Evolutionary conservation across 352 stramenopile species (phyloP).

Genomic region (Phytophthora foliorum): DNA sequence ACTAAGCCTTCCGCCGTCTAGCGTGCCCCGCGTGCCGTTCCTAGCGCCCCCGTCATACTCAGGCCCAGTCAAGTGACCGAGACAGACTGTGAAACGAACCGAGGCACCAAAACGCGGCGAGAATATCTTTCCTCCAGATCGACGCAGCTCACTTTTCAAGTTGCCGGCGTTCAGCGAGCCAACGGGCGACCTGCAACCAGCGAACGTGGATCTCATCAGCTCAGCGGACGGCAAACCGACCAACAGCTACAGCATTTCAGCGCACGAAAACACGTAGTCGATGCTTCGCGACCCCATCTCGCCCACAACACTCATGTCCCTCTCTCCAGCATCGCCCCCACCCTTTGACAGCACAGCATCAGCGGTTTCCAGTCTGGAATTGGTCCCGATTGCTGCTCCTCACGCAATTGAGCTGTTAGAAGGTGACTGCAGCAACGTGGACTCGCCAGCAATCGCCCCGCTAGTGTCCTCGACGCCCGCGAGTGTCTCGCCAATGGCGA

Average conservation of each 20-base stretch:
- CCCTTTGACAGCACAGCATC: conserved; percentile 16
- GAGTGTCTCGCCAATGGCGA: conserved; percentile 29
- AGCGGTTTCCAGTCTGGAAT: conserved; percentile 11
- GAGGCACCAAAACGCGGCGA: conserved; percentile 12
- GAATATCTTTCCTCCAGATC: conserved; percentile 51
- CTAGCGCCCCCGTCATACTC: conserved; percentile 3
- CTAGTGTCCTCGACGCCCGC: conserved; percentile 35
- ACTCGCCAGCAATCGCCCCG: conserved; percentile 40
- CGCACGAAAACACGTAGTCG: conserved; percentile 20
- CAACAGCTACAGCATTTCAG: conserved; percentile 8
- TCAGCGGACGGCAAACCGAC: conserved; percentile 8
- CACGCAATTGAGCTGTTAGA: conserved; percentile 27
- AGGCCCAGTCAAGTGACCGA: conserved; percentile 14
- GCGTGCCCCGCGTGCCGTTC: neutral
- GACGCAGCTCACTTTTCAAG: conserved; percentile 52
- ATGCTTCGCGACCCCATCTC: conserved; percentile 41
- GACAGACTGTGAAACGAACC: conserved; percentile 38
- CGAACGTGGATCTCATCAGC: conserved; percentile 13
- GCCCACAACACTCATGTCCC: conserved; percentile 33
- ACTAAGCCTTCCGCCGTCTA: conserved; percentile 3
- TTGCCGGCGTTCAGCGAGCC: conserved; percentile 23
- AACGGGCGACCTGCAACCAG: conserved; percentile 6
- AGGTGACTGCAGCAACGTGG: conserved; percentile 22
- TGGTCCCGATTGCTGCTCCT: conserved; percentile 23
- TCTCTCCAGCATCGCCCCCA: conserved; percentile 26